A percentile compares a stretch with the other conserved stretches of the same genome.
phyloP scores from a whole-genome alignment of 2,329 filamentous ascomycete species.

The Apiospora hydei region DNA sequence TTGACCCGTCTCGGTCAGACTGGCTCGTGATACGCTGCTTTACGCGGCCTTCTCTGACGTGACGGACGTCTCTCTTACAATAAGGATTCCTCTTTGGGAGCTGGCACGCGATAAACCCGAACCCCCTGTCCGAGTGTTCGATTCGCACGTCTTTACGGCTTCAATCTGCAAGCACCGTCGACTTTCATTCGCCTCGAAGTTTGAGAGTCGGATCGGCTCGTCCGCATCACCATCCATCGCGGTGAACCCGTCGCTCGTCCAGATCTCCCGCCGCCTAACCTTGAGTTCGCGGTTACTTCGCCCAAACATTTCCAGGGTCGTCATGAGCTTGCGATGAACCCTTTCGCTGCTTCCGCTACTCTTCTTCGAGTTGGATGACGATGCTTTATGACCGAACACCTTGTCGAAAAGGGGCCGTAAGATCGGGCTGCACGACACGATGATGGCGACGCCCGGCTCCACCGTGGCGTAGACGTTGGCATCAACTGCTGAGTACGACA shows the following conservation, averaged over 20 bases:
- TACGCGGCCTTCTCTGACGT: background rate
- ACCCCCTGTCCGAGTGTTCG: background rate
- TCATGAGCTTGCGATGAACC: background rate
- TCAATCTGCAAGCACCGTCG: background rate
- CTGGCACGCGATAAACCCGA: background rate
- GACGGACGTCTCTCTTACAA: background rate
- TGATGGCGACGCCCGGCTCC: constrained; percentile 34
- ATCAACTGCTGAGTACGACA: constrained; percentile 27
- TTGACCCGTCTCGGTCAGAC: background rate
- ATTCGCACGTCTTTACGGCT: background rate
- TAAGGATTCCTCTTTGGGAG: background rate
- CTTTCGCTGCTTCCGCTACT: background rate
- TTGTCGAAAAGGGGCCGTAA: constrained; percentile 32
- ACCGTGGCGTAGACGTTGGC: constrained; percentile 30
- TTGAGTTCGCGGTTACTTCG: background rate
- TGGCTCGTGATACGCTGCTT: background rate
- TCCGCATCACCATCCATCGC: background rate
- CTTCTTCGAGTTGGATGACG: background rate
- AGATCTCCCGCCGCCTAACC: background rate
- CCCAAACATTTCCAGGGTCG: background rate
- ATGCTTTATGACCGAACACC: background rate
- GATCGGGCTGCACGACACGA: constrained; percentile 33
- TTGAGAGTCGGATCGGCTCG: background rate
- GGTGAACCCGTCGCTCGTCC: background rate
- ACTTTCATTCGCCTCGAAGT: background rate